Evolutionary conservation across 257 asterid genomes (phyloP).

Genomic region (Coffea canephora): DNA sequence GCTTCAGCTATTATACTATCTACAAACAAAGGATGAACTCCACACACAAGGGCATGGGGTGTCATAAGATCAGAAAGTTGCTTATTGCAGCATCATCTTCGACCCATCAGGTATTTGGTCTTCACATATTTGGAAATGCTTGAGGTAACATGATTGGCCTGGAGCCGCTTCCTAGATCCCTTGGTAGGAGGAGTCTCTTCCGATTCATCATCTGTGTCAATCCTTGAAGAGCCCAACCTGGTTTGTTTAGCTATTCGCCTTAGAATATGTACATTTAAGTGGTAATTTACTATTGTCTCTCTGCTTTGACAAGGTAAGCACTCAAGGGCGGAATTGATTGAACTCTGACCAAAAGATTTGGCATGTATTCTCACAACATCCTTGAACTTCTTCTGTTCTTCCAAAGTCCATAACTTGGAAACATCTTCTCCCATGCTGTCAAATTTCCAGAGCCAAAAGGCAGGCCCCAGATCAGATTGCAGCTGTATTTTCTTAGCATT

Average conservation of each 20-base stretch:
- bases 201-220: constrained; percentile 11
- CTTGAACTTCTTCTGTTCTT: constrained; percentile 27
- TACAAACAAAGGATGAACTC: neutral
- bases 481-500: neutral
- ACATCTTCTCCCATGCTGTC: constrained; percentile 38
- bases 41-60: neutral
- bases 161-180: constrained; percentile 1
- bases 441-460: constrained; percentile 33
- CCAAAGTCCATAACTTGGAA: constrained; percentile 29
- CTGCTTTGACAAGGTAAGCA: neutral
- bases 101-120: neutral
- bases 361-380: constrained; percentile 15
- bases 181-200: constrained; percentile 6
- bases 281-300: constrained; percentile 2
- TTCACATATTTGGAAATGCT: neutral
- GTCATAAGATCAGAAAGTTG: neutral
- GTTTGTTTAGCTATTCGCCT: neutral
- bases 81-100: constrained; percentile 1
- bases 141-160: constrained; percentile 1
- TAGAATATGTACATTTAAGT: neutral
- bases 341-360: neutral
- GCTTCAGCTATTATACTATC: neutral
- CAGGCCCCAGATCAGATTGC: constrained; percentile 21
- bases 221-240: neutral
- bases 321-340: constrained; percentile 4